A percentile compares a stretch with the other conserved stretches of the same genome.
Evolutionary conservation across 306 rosid species (phyloP).

Genomic region (Malus domestica): DNA sequence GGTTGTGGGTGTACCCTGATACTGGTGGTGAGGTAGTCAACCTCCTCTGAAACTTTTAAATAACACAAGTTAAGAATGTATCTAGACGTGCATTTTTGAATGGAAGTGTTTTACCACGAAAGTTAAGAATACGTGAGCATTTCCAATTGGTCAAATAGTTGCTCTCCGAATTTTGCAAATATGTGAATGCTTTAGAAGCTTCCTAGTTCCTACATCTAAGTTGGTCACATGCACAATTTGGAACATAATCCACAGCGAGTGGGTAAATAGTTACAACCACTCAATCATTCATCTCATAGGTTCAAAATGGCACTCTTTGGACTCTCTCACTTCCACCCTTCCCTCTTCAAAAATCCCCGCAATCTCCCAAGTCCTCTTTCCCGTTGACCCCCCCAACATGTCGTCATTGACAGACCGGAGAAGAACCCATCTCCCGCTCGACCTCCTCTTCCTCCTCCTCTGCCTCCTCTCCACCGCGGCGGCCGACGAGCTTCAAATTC

Average conservation of each 20-base stretch:
- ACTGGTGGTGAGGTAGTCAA: too few species aligned
- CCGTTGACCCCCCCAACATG: neutral
- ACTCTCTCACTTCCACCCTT: neutral
- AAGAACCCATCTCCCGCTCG: neutral
- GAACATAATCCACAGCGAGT: neutral
- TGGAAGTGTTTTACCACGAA: neutral
- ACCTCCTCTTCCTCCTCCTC: conserved; percentile 20
- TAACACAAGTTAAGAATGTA: too few species aligned
- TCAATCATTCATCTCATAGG: neutral
- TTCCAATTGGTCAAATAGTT: too few species aligned
- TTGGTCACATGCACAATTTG: neutral
- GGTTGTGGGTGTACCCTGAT: too few species aligned
- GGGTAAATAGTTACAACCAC: neutral
- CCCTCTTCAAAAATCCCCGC: neutral
- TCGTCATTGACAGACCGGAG: neutral
- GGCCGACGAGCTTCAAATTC: conserved; percentile 44
- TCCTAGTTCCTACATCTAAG: neutral
- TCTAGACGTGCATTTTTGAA: too few species aligned
- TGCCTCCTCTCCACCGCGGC: conserved; percentile 32
- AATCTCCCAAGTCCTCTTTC: neutral
- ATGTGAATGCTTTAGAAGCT: neutral
- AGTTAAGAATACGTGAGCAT: neutral
- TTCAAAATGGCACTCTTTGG: neutral
- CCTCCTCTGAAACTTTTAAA: too few species aligned
- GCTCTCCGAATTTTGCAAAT: too few species aligned